Percentiles rank a stretch among this genome's conserved stretches.
Conservation (phyloP, 208 protist genomes). For the Leishmania arabica region DNA sequence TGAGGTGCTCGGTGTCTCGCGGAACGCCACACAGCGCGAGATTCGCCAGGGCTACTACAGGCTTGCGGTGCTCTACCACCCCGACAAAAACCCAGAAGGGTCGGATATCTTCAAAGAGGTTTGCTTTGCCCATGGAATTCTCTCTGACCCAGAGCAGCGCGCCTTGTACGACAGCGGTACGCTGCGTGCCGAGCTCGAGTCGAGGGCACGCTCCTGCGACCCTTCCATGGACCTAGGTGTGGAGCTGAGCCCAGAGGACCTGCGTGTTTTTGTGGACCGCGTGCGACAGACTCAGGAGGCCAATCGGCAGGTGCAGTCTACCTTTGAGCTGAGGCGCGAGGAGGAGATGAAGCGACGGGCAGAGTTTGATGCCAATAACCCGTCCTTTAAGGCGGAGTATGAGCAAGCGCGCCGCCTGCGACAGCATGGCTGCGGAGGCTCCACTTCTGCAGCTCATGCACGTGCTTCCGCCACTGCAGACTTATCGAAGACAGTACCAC, state of each 20-base stretch:
- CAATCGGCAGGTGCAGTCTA: constrained; percentile 38
- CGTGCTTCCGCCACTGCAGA: constrained; percentile 21
- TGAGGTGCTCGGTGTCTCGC: constrained; percentile 72
- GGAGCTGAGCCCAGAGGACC: constrained; percentile 71
- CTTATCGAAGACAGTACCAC: not conserved
- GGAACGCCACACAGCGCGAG: constrained; percentile 59
- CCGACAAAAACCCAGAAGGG: constrained; percentile 89
- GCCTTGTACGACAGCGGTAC: constrained; percentile 75
- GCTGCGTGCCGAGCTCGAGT: constrained; percentile 64
- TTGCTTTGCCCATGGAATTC: constrained; percentile 82
- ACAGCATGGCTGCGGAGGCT: constrained; percentile 14
- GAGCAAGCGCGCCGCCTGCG: constrained; percentile 48
- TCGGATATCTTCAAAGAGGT: constrained; percentile 86
- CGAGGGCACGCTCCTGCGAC: constrained; percentile 65
- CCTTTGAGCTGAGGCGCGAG: constrained; percentile 77
- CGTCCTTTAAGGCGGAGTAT: constrained; percentile 71
- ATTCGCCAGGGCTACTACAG: constrained; percentile 89
- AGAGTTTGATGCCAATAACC: constrained; percentile 80
- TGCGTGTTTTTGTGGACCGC: constrained; percentile 83
- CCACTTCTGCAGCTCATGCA: constrained; percentile 12
- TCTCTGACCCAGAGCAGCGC: constrained; percentile 79
- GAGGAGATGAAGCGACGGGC: constrained; percentile 83
- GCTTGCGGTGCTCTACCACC: constrained; percentile 88
- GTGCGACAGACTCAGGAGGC: constrained; percentile 49
- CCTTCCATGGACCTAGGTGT: constrained; percentile 85